Base-by-base conservation (phyloP, 768 basidiomycete species). In the Tulasnella sp. region DNA sequence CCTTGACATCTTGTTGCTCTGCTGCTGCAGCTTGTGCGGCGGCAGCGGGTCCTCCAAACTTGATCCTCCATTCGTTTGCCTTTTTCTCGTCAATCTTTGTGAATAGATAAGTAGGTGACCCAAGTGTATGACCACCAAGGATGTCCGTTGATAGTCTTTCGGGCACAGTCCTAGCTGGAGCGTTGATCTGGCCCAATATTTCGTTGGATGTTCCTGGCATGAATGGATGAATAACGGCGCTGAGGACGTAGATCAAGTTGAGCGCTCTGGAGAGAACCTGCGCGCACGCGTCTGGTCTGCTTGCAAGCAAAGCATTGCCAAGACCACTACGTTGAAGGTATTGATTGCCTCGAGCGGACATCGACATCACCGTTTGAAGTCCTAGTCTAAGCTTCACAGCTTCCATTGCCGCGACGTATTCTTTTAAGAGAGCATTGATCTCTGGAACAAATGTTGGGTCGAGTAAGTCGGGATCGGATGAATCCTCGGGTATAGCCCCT, bases 261-360 rank as follows among this genome's bases (percentile, higher is more conserved):
- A 90, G 66, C 24, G 91, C 85, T 47, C 90, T 81, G 42, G 84
- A 79, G 53, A 98, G 70, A 58, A 98, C 92, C 59, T 86, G 81
- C 3, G 84, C 91, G 59, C 90, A 93, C 53, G 90, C 84, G 50
- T 73, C 72, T 2, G 90, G 88, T 56, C 90, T 73, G 56, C 79
- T 76, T 7, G 76, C 69, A 70, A 93, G 80, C 54, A 98, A 72
- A 5, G 88, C 76, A 65, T 95, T 96, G 73, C 83, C 84, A 48
- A 99, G 77, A 19, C 83, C 83, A 20, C 88, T 83, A 2, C 86
- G 77, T 64, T 95, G 91, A n/a, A 99, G 79, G 68, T 95, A 98
- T 53, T 75, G 76, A 66, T 99, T 99, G 19, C 91, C 95, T 6
- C 81, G 76, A 44, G 74, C 78, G 5, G 95, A 96, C 51, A 98